Percentiles rank a stretch among this genome's conserved stretches.
These are phyloP conservation scores for Pseudonitzschia multiseries DNA, from an alignment of 108 stramenopile genomes.

Conservation along the genomic window DNA sequence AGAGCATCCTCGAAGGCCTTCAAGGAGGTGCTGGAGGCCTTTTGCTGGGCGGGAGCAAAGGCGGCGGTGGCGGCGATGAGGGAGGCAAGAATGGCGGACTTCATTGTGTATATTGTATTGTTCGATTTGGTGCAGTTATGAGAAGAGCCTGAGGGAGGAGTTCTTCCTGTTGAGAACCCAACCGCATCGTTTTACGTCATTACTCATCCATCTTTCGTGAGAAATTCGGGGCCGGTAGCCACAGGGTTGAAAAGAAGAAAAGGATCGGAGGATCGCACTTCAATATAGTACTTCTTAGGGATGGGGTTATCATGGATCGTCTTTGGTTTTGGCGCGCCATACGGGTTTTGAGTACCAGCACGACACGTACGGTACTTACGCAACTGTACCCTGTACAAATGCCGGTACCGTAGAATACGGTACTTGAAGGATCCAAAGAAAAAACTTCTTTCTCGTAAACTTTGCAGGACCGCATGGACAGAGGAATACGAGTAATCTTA, in stretches of 20 bases:
- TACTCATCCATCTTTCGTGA: not conserved
- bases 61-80: slow-evolving; percentile 71
- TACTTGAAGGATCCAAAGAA: too few species aligned
- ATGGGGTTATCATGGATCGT: not conserved
- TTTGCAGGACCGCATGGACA: too few species aligned
- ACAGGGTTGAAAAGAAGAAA: not conserved
- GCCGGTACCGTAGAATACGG: too few species aligned
- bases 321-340: not conserved
- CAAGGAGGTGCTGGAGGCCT: slow-evolving; percentile 44
- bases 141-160: not conserved
- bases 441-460: too few species aligned
- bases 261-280: slow-evolving; percentile 13
- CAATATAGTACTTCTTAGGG: not conserved
- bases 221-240: not conserved
- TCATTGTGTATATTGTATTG: slow-evolving; percentile 38
- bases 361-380: too few species aligned
- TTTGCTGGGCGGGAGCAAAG: slow-evolving; percentile 62
- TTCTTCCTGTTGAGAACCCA: not conserved
- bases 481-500: too few species aligned
- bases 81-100: slow-evolving; percentile 67
- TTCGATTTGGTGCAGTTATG: slow-evolving; percentile 7
- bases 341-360: not conserved
- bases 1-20: slow-evolving; percentile 71
- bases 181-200: not conserved
- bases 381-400: too few species aligned